A percentile compares a stretch with the other conserved stretches of the same genome.
Conservation (phyloP, 257 asterid species). For the Craterostigma plantagineum region DNA sequence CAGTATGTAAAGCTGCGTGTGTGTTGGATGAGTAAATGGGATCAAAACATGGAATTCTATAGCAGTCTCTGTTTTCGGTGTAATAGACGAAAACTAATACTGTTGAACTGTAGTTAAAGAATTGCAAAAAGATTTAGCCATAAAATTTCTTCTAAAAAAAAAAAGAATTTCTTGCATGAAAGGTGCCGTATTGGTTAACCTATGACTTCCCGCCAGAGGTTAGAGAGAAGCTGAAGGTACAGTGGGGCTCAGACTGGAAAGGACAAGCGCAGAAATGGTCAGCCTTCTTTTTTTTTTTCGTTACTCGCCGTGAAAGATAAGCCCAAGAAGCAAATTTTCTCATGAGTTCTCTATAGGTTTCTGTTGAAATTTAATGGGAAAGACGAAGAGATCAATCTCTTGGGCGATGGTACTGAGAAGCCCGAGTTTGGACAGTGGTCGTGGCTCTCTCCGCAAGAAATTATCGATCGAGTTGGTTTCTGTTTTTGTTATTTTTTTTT, state of each 20-base stretch:
- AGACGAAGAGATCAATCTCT: conserved; percentile 75
- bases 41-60: too few relatives aligned
- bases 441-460: conserved; percentile 72
- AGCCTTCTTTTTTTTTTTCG: conserved; percentile 11
- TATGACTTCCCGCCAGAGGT: conserved; percentile 90
- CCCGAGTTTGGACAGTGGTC: conserved; percentile 93
- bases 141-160: too few relatives aligned
- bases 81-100: too few relatives aligned
- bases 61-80: too few relatives aligned
- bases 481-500: conserved; percentile 4
- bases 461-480: conserved; percentile 37
- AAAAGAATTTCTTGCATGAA: too few relatives aligned
- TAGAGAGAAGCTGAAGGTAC: conserved; percentile 55
- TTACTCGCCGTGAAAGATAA: neutral
- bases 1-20: too few relatives aligned
- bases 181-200: conserved; percentile 86
- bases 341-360: conserved; percentile 23
- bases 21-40: too few relatives aligned
- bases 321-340: too few relatives aligned
- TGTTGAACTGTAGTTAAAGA: too few relatives aligned
- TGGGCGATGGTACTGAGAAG: conserved; percentile 91
- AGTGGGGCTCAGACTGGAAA: conserved; percentile 95
- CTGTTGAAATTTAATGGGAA: conserved; percentile 71
- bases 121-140: too few relatives aligned
- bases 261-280: conserved; percentile 99